Conservation (phyloP, 192 early-diverging fungal genomes). For the Podila verticillata region DNA sequence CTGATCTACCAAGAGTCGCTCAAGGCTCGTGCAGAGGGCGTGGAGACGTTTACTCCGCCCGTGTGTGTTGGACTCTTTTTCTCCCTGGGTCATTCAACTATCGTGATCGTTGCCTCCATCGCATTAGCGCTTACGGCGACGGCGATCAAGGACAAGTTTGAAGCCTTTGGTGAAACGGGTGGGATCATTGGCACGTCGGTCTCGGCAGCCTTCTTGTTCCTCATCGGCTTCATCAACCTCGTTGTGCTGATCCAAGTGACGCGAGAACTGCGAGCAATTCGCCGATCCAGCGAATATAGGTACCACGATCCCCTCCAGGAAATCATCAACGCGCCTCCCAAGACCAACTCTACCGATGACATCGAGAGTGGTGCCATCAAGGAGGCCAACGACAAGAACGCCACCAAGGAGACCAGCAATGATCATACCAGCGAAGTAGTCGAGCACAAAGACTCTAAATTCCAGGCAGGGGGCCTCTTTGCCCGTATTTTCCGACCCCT, state of each 20-base stretch:
- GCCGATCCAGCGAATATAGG: conserved; percentile 11
- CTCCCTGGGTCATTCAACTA: conserved; percentile 76
- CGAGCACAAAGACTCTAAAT: background rate
- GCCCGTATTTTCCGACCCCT: conserved; percentile 59
- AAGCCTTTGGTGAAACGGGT: conserved; percentile 54
- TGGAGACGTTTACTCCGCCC: conserved; percentile 42
- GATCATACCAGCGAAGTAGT: background rate
- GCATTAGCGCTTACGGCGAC: conserved; percentile 57
- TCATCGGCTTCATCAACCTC: conserved; percentile 67
- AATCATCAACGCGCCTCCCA: background rate
- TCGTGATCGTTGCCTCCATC: conserved; percentile 64
- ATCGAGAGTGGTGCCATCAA: background rate
- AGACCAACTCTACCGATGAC: background rate
- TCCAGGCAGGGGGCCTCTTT: conserved; percentile 43
- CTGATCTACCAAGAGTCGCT: conserved; percentile 52
- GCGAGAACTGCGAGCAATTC: conserved; percentile 3
- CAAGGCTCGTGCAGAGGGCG: background rate
- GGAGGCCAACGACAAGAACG: background rate
- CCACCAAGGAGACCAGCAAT: background rate
- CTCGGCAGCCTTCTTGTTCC: conserved; percentile 64
- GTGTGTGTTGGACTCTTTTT: conserved; percentile 75
- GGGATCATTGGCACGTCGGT: conserved; percentile 70
- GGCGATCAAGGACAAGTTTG: conserved; percentile 53
- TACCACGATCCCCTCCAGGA: conserved; percentile 20
- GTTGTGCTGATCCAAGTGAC: conserved; percentile 54